phyloP scores from a whole-genome alignment of 352 stramenopile species.

The Globisporangium abappressorium region DNA sequence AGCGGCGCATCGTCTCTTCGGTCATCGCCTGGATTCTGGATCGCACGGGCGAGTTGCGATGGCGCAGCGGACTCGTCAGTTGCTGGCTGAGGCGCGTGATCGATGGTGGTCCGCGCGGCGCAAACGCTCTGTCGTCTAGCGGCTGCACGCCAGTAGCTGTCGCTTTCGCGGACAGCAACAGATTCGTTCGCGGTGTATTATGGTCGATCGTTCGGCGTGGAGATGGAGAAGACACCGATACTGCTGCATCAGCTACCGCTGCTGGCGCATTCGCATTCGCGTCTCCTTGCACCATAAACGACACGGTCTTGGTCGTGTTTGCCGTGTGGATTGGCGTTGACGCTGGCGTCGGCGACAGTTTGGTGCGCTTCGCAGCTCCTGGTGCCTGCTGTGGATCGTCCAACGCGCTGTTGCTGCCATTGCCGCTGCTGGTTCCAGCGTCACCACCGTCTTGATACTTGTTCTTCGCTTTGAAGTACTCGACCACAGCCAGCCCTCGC shows the following conservation, averaged over 20 bases:
- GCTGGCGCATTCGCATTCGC: neutral
- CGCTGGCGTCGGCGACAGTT: constrained; percentile 9
- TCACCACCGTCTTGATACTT: constrained; percentile 28
- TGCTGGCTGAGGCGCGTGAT: constrained; percentile 20
- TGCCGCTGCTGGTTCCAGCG: constrained; percentile 6
- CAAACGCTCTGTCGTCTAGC: constrained; percentile 17
- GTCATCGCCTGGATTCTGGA: constrained; percentile 20
- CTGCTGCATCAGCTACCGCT: neutral
- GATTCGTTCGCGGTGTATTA: neutral
- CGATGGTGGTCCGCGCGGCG: constrained; percentile 13
- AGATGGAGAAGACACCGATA: constrained; percentile 11
- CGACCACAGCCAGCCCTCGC: constrained; percentile 64
- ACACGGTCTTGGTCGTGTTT: constrained; percentile 3
- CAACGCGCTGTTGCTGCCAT: neutral
- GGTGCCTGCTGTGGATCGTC: constrained; percentile 5
- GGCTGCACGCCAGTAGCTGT: constrained; percentile 13
- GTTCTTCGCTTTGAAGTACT: constrained; percentile 73
- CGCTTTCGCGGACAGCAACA: constrained; percentile 15
- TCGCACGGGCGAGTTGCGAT: constrained; percentile 19
- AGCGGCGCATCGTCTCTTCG: constrained; percentile 19
- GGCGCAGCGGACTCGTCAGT: constrained; percentile 22
- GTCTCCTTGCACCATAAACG: constrained; percentile 4
- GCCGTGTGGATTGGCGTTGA: neutral
- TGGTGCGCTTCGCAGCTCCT: constrained; percentile 10
- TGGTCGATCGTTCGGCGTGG: constrained; percentile 9